Percentiles rank a stretch among this genome's conserved stretches.
Evolutionary conservation across 805 yeast genomes (phyloP).

Genomic region (Saccharomycopsis olivae): DNA sequence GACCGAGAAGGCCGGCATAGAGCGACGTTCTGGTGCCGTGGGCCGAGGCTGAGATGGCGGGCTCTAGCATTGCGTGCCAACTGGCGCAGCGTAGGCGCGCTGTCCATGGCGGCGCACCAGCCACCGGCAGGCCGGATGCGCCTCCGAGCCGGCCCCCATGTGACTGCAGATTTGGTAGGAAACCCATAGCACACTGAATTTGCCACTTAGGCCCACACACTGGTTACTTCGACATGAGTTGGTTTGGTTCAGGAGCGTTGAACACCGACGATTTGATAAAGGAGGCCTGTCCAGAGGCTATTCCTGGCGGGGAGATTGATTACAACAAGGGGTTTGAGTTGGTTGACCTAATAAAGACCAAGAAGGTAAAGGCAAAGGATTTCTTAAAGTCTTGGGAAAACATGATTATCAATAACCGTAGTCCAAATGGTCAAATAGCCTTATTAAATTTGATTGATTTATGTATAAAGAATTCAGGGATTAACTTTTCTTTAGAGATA

Average conservation of each 20-base stretch:
- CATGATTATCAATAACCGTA: conserved; percentile 49
- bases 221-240: no score
- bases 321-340: conserved; percentile 63
- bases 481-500: conserved; percentile 68
- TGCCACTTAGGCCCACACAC: no score
- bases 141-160: no score
- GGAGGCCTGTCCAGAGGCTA: conserved; percentile 60
- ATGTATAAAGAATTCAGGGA: conserved; percentile 89
- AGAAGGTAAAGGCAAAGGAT: conserved; percentile 65
- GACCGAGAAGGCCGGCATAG: no score
- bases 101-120: no score
- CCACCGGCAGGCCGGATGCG: no score
- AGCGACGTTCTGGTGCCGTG: no score
- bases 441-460: conserved; percentile 71
- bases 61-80: no score
- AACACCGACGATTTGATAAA: conserved; percentile 36
- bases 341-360: conserved; percentile 77
- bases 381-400: conserved; percentile 80
- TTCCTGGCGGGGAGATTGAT: conserved; percentile 72
- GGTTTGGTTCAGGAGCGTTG: conserved; percentile 1
- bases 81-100: no score
- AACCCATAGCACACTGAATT: no score
- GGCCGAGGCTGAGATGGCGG: no score
- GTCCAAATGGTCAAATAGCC: conserved; percentile 65
- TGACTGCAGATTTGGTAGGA: no score